Evolutionary conservation across 352 stramenopile genomes (phyloP).

Genomic region (Salisapilia sapeloensis): DNA sequence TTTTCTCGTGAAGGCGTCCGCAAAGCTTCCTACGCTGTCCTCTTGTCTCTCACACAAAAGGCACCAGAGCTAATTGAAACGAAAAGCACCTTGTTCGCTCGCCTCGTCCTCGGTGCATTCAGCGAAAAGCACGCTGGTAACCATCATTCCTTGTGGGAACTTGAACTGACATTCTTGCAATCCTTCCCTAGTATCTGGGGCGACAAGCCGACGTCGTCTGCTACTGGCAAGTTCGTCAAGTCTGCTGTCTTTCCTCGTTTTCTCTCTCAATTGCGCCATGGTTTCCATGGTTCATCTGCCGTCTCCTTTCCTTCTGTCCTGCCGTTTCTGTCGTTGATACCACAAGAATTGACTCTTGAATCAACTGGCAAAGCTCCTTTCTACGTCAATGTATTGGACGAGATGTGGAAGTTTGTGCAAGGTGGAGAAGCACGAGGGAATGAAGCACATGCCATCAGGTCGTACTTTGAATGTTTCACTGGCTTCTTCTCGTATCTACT

Average conservation of each 20-base stretch:
- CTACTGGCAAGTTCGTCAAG: constrained; percentile 40
- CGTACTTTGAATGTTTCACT: constrained; percentile 58
- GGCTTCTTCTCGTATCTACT: constrained; percentile 50
- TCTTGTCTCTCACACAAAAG: constrained; percentile 27
- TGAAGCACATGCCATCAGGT: constrained; percentile 29
- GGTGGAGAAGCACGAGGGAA: constrained; percentile 30
- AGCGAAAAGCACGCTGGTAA: constrained; percentile 54
- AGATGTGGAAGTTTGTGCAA: constrained; percentile 52
- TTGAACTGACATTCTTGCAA: constrained; percentile 55
- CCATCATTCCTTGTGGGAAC: constrained; percentile 54
- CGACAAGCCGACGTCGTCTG: constrained; percentile 8
- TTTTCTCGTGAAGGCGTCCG: constrained; percentile 55
- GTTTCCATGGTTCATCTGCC: constrained; percentile 54
- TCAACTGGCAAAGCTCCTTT: constrained; percentile 16
- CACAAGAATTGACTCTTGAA: constrained; percentile 32
- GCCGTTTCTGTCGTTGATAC: constrained; percentile 58
- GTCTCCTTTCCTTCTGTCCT: constrained; percentile 52
- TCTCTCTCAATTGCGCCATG: constrained; percentile 56
- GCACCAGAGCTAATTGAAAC: constrained; percentile 20
- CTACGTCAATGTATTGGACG: constrained; percentile 45
- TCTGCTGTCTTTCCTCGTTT: constrained; percentile 44
- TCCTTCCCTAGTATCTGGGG: constrained; percentile 24
- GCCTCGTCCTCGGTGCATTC: constrained; percentile 46
- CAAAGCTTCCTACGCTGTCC: constrained; percentile 34
- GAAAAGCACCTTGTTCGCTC: constrained; percentile 44